Percentiles rank a stretch among this genome's conserved stretches.
Conservation (phyloP, 2,329 filamentous ascomycete species). For the Aspergillus fijiensis region DNA sequence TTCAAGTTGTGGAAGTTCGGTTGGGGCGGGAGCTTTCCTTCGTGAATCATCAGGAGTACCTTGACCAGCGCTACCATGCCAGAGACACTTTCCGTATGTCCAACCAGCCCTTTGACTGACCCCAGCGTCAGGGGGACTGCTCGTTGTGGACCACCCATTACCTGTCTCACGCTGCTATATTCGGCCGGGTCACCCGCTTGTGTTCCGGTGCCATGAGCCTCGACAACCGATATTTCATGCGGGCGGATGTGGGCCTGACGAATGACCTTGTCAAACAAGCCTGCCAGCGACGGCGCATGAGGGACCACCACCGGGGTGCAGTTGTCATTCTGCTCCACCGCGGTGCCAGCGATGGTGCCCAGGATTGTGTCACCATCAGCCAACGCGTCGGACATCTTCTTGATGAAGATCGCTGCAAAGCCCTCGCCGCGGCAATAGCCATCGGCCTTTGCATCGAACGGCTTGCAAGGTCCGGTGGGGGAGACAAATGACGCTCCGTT, state of each 20-base stretch:
- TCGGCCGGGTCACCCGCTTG: constrained; percentile 34
- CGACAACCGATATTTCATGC: constrained; percentile 32
- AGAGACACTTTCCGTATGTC: constrained; percentile 36
- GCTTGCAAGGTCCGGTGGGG: constrained; percentile 48
- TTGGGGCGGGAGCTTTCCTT: constrained; percentile 21
- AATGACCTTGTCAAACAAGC: constrained; percentile 31
- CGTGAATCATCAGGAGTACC: constrained; percentile 31
- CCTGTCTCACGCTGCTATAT: constrained; percentile 23
- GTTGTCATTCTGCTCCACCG: constrained; percentile 37
- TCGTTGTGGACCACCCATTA: constrained; percentile 21
- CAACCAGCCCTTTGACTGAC: constrained; percentile 36
- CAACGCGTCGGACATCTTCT: constrained; percentile 48
- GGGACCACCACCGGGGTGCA: constrained; percentile 24
- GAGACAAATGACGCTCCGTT: constrained; percentile 44
- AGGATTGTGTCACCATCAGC: constrained; percentile 48
- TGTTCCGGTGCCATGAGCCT: constrained; percentile 38
- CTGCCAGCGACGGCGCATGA: constrained; percentile 24
- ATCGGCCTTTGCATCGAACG: constrained; percentile 50
- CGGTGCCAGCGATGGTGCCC: constrained; percentile 39
- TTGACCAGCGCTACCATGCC: constrained; percentile 35
- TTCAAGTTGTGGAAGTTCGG: constrained; percentile 25
- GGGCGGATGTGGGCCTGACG: constrained; percentile 23
- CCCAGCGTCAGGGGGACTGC: constrained; percentile 22
- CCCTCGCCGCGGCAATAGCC: constrained; percentile 56
- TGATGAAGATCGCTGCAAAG: constrained; percentile 49